Percentiles rank a stretch among this genome's conserved stretches.
Conservation (phyloP, 108 stramenopile genomes). For the Aurantiochytrium sp. region DNA sequence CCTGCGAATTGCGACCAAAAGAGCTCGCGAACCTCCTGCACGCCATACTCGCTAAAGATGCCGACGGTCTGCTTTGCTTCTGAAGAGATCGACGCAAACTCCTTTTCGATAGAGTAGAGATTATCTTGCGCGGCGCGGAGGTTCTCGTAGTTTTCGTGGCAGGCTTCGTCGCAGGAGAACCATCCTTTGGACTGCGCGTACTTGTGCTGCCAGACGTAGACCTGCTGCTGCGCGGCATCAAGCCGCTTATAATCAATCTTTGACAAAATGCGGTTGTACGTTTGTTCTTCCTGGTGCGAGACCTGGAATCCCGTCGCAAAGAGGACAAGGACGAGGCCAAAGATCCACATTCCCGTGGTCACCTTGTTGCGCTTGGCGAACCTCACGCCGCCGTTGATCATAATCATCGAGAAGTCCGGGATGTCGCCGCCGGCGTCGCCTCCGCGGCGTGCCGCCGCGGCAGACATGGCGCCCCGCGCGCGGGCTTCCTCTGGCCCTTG, state of each 20-base stretch:
- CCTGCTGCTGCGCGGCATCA: not conserved
- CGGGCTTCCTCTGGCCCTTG: too few species aligned
- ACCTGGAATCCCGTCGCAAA: slow-evolving; percentile 15
- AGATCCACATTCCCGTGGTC: not conserved
- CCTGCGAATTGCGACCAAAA: slow-evolving; percentile 12
- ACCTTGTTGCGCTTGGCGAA: not conserved
- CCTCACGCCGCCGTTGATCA: not conserved
- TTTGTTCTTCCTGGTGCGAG: not conserved
- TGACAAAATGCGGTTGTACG: not conserved
- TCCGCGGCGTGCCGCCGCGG: too few species aligned
- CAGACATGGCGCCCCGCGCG: too few species aligned
- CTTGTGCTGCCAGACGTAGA: not conserved
- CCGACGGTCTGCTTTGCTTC: slow-evolving; percentile 13
- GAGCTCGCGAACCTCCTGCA: not conserved
- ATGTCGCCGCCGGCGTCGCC: not conserved
- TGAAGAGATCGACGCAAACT: not conserved
- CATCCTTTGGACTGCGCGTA: not conserved
- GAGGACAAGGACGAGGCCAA: not conserved
- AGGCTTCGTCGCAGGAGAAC: not conserved
- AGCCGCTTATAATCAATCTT: not conserved
- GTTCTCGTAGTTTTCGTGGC: not conserved
- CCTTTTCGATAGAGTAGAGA: not conserved
- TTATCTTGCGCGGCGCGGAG: not conserved
- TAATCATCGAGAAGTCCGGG: not conserved
- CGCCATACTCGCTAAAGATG: slow-evolving; percentile 10